These are phyloP conservation scores for Coemansia sp. DNA, from an alignment of 192 early-diverging fungal species.

Conservation along the genomic window DNA sequence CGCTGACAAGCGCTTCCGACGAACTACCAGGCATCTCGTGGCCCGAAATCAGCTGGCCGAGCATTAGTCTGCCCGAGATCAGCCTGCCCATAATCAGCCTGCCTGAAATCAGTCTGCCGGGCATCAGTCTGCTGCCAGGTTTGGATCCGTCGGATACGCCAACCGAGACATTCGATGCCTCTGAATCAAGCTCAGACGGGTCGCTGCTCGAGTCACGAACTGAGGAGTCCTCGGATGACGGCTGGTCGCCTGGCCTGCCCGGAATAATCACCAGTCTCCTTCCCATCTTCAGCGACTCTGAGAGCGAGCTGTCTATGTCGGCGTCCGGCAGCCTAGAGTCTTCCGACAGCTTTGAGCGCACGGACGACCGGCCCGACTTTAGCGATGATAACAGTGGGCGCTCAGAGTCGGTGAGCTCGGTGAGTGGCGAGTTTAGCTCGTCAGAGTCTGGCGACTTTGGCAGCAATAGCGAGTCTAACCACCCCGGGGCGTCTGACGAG, in stretches of 20 bases:
- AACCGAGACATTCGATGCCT: neutral
- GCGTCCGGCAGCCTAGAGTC: no score
- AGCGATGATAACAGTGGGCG: no score
- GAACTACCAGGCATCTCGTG: constrained; percentile 2
- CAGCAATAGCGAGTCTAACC: neutral
- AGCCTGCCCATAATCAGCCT: no score
- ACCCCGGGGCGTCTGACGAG: neutral
- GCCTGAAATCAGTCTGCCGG: no score
- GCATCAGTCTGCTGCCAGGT: neutral
- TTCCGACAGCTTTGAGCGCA: no score
- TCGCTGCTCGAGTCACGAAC: no score
- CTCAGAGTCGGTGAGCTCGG: no score
- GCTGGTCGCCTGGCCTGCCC: neutral
- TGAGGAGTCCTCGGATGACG: no score
- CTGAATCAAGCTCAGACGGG: neutral
- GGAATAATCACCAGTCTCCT: neutral
- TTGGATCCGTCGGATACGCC: neutral
- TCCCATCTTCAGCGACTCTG: neutral
- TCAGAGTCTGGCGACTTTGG: neutral
- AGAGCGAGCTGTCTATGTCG: neutral
- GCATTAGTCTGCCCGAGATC: neutral
- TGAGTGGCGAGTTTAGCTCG: no score
- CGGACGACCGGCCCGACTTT: no score
- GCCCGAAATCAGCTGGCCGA: constrained; percentile 14
- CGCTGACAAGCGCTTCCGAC: neutral